phyloP scores from a whole-genome alignment of 441 rosid species.

The Pelargonium citronellum region DNA sequence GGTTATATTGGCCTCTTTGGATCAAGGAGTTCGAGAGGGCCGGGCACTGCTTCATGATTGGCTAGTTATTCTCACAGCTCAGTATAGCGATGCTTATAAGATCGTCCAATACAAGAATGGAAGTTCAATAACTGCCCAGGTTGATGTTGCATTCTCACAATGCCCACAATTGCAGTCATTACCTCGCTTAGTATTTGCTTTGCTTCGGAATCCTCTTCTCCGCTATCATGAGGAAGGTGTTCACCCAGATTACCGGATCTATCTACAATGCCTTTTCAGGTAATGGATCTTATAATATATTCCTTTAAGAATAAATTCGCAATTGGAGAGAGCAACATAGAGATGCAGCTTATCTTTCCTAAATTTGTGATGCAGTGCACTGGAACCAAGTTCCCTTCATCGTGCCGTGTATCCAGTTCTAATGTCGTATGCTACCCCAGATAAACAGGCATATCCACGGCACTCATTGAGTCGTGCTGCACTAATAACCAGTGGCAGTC shows the following conservation, averaged over 20 bases:
- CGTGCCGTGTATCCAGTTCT: constrained; percentile 77
- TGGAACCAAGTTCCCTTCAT: constrained; percentile 87
- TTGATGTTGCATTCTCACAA: constrained; percentile 79
- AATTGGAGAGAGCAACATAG: background rate
- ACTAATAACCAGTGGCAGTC: constrained; percentile 86
- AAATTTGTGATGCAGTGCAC: constrained; percentile 46
- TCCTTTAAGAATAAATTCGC: background rate
- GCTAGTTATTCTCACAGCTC: constrained; percentile 88
- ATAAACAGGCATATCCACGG: constrained; percentile 81
- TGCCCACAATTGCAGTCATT: constrained; percentile 83
- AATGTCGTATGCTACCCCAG: constrained; percentile 70
- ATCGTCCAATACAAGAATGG: constrained; percentile 61
- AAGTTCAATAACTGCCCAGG: constrained; percentile 48
- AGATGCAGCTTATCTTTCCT: constrained; percentile 2
- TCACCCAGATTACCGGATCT: constrained; percentile 90
- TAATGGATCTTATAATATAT: constrained; percentile 16
- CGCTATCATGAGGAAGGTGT: constrained; percentile 97
- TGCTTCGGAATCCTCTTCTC: constrained; percentile 87
- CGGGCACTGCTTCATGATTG: constrained; percentile 91
- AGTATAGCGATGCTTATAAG: constrained; percentile 67
- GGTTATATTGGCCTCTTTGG: constrained; percentile 86
- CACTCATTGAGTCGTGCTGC: constrained; percentile 92
- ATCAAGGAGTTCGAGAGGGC: constrained; percentile 88
- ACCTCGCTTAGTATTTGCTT: constrained; percentile 83
- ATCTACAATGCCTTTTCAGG: constrained; percentile 96